Evolutionary conservation across 306 rosid genomes (phyloP), one percentile per base, ranked within the genome.

Genomic region (Begonia peltatifolia): DNA sequence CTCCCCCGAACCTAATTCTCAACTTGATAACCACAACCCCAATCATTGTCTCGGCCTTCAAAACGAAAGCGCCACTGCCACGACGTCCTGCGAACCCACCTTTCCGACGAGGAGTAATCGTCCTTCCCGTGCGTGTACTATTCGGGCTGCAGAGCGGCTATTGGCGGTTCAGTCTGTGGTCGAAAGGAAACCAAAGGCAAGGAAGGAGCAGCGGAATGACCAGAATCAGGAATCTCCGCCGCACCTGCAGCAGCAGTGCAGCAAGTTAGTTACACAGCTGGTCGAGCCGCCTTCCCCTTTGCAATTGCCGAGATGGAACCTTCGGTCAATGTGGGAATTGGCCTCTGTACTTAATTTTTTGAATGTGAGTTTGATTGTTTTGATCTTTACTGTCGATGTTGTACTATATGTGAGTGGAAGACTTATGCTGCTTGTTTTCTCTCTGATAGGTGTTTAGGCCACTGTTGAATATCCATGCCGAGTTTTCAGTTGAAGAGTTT

Each of bases 321-420:
- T 92, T 12, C 79, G 94, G 63, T 77, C 87, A 11, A 92, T 82
- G 99, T 92, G 99, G 99, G 99, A 92, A 73, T 64, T 92, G 50
- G 94, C 99, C 53, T 79, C 99, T 12, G 63, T 83, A 54, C 94
- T 92, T 57, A 83, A 87, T 81, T 92, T 92, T 68, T 79, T 92
- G 72, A 83, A 81, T 51, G 99, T 92, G 79, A 83, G 95, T 50
- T 69, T 50, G 58, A 35, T 46, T 30, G 11, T 46, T 25, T 46
- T 6, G 35, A 15, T 47, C 63, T 66, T 41, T 23, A 1, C 44
- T 22, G 52, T 8, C 13, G 38, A 67, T 73, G 38, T 30, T 30
- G 38, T 78, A 71, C 14, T 15, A 22, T 53, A 53, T 42, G 50
- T 64, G 57, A 60, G 62, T 63, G 50, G 65, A 63, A 52, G 6